Evolutionary conservation across 2,329 filamentous ascomycete genomes (phyloP), one percentile per base, ranked within the genome.

Genomic region (Aspergillus pseudotamarii): DNA sequence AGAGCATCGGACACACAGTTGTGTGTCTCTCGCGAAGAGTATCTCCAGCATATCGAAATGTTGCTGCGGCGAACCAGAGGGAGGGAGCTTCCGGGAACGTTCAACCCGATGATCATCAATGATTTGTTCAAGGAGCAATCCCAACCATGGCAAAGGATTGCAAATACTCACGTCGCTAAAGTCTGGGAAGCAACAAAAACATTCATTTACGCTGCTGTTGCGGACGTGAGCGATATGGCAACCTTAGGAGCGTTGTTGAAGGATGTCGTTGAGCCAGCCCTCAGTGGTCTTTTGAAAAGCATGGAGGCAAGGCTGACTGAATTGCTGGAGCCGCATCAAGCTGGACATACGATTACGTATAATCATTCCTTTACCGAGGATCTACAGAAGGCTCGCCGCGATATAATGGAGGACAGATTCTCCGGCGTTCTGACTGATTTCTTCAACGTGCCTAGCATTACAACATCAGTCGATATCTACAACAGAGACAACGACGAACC

Each of bases 81-180:
- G 0, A 75, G 82, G 6, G 89, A 91, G 69, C 74, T 91, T 0
- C 85, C 86, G 0, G 86, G 88, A 0, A 86, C 80, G 0, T 89
- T 87, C 72, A 88, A 88, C 63, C 84, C 88, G 0, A 71, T 86
- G 59, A 76, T 90, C 11, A 81, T 91, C 0, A 77, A 78, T 0
- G 84, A 89, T 26, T 72, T 91, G 0, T 91, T 91, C 69, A 76
- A 76, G 23, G 82, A 88, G 53, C 87, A 91, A 62, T 87, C 83
- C 0, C 60, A 67, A 8, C 83, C 82, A 0, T 91, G 87, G 89
- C 72, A 80, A 48, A 34, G 61, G 0, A 79, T 84, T 3, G 78
- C 74, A 3, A 60, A 50, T 2, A 50, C 64, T 0, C 80, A 83
- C 59, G 73, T 83, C 45, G 65, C 73, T 4, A 72, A 63, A 0